Evolutionary conservation across 2,329 filamentous ascomycete genomes (phyloP).

Genomic region (Capronia americana): DNA sequence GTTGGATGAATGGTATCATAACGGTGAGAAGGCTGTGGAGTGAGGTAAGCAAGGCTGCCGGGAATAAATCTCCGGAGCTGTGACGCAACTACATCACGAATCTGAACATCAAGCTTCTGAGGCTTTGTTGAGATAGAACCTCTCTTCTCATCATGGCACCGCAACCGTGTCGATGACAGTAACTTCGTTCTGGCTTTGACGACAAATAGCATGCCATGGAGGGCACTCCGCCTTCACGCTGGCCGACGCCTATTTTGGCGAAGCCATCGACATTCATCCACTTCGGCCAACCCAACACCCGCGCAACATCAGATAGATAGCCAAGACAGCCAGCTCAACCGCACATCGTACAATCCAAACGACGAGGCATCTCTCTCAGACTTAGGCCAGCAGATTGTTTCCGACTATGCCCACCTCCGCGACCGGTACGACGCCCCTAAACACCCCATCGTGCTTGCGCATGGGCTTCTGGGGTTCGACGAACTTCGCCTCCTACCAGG

Average conservation of each 20-base stretch:
- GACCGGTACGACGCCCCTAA: slow-evolving; percentile 65
- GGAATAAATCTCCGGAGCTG: slow-evolving; percentile 10
- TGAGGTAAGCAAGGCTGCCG: slow-evolving; percentile 5
- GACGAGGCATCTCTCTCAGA: slow-evolving; percentile 40
- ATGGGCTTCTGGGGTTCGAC: slow-evolving; percentile 71
- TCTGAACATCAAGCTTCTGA: background rate
- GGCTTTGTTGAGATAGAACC: background rate
- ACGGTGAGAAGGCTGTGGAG: background rate
- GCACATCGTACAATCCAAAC: slow-evolving; percentile 18
- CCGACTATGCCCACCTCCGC: slow-evolving; percentile 67
- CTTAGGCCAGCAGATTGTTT: slow-evolving; percentile 61
- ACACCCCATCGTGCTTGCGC: slow-evolving; percentile 67
- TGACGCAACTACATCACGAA: slow-evolving; percentile 9
- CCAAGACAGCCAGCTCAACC: slow-evolving; percentile 9
- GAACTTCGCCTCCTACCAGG: slow-evolving; percentile 62
- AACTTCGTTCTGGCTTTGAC: background rate
- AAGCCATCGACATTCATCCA: slow-evolving; percentile 7
- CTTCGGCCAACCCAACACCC: background rate
- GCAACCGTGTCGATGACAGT: background rate
- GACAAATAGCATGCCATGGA: slow-evolving; percentile 34
- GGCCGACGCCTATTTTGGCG: background rate
- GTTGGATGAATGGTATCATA: no score
- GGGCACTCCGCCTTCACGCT: slow-evolving; percentile 24
- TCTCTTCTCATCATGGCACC: background rate
- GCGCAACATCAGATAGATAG: slow-evolving; percentile 3